phyloP scores from a whole-genome alignment of 106 monocot species.

The Dioscorea zingiberensis region DNA sequence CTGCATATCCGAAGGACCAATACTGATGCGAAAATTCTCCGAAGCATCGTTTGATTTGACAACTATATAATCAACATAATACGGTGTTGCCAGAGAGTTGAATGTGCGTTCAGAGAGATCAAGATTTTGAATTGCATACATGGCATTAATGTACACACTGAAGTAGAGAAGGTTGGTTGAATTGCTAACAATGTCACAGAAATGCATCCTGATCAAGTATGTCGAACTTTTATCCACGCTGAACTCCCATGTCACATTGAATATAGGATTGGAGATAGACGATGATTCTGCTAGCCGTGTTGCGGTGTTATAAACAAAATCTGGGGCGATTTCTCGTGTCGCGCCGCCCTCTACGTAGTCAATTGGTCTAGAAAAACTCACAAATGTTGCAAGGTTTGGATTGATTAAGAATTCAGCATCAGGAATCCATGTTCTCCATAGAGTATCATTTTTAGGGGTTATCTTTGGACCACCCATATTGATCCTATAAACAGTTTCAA shows the following conservation, averaged over 20 bases:
- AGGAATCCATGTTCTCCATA: constrained; percentile 60
- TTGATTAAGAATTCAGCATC: constrained; percentile 35
- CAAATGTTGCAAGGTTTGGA: constrained; percentile 3
- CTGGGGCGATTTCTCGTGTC: constrained; percentile 45
- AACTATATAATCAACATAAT: constrained; percentile 40
- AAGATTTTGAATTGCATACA: constrained; percentile 12
- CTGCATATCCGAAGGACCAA: constrained; percentile 30
- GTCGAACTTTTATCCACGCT: constrained; percentile 21
- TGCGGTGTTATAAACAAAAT: constrained; percentile 44
- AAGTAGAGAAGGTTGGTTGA: constrained; percentile 26
- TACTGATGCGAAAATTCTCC: constrained; percentile 30
- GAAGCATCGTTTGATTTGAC: constrained; percentile 11
- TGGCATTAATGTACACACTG: constrained; percentile 37
- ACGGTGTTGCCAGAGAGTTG: constrained; percentile 23
- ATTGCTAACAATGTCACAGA: constrained; percentile 75
- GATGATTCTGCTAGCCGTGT: background rate
- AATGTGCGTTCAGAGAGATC: constrained; percentile 24
- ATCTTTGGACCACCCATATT: constrained; percentile 66
- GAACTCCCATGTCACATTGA: constrained; percentile 79
- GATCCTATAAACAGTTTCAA: constrained; percentile 68
- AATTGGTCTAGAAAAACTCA: background rate
- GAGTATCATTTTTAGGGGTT: constrained; percentile 41
- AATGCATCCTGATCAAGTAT: constrained; percentile 67
- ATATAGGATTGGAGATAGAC: background rate
- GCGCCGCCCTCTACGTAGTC: constrained; percentile 15